Conservation (phyloP, 1,139 yeast species). For the Sugiyamaella neomexicana region DNA sequence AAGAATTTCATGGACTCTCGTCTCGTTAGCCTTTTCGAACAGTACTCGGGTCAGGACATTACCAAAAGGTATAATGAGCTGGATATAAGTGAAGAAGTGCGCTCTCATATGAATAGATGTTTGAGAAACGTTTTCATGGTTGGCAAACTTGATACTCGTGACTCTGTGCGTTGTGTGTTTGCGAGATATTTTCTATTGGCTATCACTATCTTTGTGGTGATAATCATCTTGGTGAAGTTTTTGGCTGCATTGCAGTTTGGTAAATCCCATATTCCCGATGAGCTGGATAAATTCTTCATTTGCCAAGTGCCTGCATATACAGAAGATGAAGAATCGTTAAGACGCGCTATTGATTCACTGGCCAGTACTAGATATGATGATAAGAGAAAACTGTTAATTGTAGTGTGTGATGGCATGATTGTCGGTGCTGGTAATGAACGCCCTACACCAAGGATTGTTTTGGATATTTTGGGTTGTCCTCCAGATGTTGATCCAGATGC, state of each 20-base stretch:
- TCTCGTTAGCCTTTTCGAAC: conserved; percentile 38
- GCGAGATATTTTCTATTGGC: conserved; percentile 46
- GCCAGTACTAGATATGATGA: conserved; percentile 45
- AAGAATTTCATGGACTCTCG: conserved; percentile 38
- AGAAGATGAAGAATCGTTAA: conserved; percentile 45
- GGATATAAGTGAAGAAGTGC: conserved; percentile 30
- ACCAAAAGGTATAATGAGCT: conserved; percentile 35
- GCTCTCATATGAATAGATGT: conserved; percentile 39
- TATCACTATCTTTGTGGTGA: conserved; percentile 42
- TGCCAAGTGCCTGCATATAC: conserved; percentile 49
- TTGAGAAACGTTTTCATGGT: conserved; percentile 43
- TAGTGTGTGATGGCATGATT: conserved; percentile 48
- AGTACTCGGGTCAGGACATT: conserved; percentile 43
- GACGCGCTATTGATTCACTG: conserved; percentile 47
- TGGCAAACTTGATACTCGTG: conserved; percentile 45
- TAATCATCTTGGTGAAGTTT: conserved; percentile 42
- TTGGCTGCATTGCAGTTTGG: conserved; percentile 45
- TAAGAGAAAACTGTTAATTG: conserved; percentile 43
- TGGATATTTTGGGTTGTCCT: conserved; percentile 45
- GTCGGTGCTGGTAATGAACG: conserved; percentile 47
- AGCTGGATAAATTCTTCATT: conserved; percentile 44
- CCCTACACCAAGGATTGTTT: conserved; percentile 46
- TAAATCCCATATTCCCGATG: conserved; percentile 40
- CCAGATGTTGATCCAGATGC: conserved; percentile 45
- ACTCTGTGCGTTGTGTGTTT: conserved; percentile 42